These are phyloP conservation scores for Penicillium macrosclerotiorum DNA, from an alignment of 495 filamentous ascomycete species.

Conservation along the genomic window DNA sequence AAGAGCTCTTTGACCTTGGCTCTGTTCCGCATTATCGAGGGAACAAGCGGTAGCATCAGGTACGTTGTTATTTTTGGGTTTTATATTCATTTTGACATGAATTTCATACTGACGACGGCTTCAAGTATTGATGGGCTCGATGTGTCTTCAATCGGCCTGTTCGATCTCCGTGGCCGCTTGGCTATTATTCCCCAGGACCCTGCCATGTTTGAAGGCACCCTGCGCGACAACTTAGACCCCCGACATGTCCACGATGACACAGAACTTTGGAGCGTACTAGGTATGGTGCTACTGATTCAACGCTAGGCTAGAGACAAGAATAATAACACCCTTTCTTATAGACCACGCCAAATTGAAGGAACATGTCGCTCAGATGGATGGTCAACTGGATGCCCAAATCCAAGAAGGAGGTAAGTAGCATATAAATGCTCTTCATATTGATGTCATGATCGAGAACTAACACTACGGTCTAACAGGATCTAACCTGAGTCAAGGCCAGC, in stretches of 20 bases:
- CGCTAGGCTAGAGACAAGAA: no score
- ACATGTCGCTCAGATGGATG: constrained; percentile 83
- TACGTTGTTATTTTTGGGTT: constrained; percentile 17
- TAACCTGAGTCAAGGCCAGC: constrained; percentile 63
- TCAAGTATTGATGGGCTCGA: constrained; percentile 78
- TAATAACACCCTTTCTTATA: constrained; percentile 34
- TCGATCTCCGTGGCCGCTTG: constrained; percentile 84
- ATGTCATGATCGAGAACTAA: neutral
- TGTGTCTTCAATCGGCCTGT: constrained; percentile 84
- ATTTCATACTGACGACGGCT: constrained; percentile 15
- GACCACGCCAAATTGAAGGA: constrained; percentile 94
- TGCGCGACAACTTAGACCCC: constrained; percentile 95
- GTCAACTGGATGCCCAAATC: constrained; percentile 83
- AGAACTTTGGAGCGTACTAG: constrained; percentile 94
- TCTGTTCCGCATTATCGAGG: constrained; percentile 94
- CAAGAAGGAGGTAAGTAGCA: constrained; percentile 81
- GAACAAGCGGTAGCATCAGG: constrained; percentile 71
- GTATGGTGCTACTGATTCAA: constrained; percentile 48
- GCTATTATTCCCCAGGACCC: constrained; percentile 99
- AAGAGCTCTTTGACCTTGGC: constrained; percentile 94
- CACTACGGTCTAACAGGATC: constrained; percentile 42
- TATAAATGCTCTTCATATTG: neutral
- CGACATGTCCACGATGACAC: constrained; percentile 95
- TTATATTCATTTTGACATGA: neutral
- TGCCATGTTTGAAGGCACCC: constrained; percentile 92